Base-by-base conservation (phyloP, 2,329 filamentous ascomycete species). In the Paecilomyces fulvus region DNA sequence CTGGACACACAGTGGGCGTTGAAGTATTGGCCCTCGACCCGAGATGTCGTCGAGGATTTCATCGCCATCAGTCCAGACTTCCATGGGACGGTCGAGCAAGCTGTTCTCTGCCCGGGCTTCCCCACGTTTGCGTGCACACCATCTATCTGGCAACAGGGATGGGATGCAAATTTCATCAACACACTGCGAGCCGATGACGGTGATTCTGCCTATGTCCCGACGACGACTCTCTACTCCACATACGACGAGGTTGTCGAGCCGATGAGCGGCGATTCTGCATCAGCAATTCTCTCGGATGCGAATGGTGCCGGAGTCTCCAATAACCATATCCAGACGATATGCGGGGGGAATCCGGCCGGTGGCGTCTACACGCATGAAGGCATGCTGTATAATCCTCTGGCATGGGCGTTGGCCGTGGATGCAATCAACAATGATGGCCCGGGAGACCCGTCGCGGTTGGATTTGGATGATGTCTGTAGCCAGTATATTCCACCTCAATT, bases 21-120 rank as follows among this genome's bases (percentile, higher is more conserved):
- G 59, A 83, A 82, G 60, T 83, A 81, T 70, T 83, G 78, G 78
- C 79, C 79, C 0, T 79, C 76, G 1, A 79, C 77, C 1, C 74
- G 76, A 3, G 60, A 59, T 2, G 67, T 70, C 0, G 73, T 79
- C 1, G 71, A 71, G n/a, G 77, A 83, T 63, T 77, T 81, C 64
- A 72, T 84, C 46, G 73, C 77, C 49, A 71, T 83, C 51, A 78
- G 75, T 9, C 73, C 80, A 1, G 80, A 83, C 61, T 84, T 81
- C 62, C 74, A 76, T 55, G 80, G 80, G 46, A 55, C 53, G 9
- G 31, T 50, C 10, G 10, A 21, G 5, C 37, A 43, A 2, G 28
- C 37, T 14, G 11, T 51, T 1, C 1, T 55, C 11, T 55, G 53
- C 25, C 53, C 53, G 8, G 53, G 53, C 9, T 21, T 55, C 5